A percentile compares a stretch with the other conserved stretches of the same genome.
Evolutionary conservation across 768 basidiomycete genomes (phyloP).

Genomic region (Boletus insuetus): DNA sequence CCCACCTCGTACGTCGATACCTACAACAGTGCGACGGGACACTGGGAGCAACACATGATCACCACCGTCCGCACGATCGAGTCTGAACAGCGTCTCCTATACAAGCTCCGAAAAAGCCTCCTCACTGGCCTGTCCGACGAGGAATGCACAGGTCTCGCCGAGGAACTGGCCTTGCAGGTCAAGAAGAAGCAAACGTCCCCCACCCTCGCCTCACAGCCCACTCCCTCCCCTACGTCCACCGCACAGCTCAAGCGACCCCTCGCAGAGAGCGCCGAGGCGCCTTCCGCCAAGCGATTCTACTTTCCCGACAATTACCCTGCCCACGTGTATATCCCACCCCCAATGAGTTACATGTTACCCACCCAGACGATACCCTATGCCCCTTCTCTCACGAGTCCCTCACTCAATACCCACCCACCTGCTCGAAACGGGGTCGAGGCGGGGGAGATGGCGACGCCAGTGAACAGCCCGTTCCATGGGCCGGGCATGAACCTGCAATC

Average conservation of each 20-base stretch:
- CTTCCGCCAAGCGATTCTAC: slow-evolving; percentile 30
- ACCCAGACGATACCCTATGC: slow-evolving; percentile 28
- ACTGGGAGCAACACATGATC: slow-evolving; percentile 70
- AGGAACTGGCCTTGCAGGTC: slow-evolving; percentile 52
- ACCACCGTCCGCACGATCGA: slow-evolving; percentile 57
- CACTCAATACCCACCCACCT: slow-evolving; percentile 12
- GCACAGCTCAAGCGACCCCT: slow-evolving; percentile 29
- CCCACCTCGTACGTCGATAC: slow-evolving; percentile 57
- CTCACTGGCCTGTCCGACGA: slow-evolving; percentile 55
- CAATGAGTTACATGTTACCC: slow-evolving; percentile 28
- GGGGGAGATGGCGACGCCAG: slow-evolving; percentile 13
- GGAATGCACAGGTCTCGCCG: slow-evolving; percentile 54
- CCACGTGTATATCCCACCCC: slow-evolving; percentile 30
- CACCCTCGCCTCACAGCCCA: neutral
- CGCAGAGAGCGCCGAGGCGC: slow-evolving; percentile 19
- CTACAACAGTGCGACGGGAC: slow-evolving; percentile 48
- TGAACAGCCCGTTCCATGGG: slow-evolving; percentile 16
- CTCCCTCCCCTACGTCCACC: slow-evolving; percentile 7
- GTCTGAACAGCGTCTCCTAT: slow-evolving; percentile 59
- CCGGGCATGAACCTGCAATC: slow-evolving; percentile 17
- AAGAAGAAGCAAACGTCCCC: slow-evolving; percentile 17
- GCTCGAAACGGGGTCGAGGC: slow-evolving; percentile 12
- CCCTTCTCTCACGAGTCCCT: slow-evolving; percentile 19
- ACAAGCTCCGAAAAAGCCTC: slow-evolving; percentile 57
- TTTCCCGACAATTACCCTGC: slow-evolving; percentile 26